phyloP scores from a whole-genome alignment of 2,329 filamentous ascomycete genomes.

The Botrytis paeoniae region DNA sequence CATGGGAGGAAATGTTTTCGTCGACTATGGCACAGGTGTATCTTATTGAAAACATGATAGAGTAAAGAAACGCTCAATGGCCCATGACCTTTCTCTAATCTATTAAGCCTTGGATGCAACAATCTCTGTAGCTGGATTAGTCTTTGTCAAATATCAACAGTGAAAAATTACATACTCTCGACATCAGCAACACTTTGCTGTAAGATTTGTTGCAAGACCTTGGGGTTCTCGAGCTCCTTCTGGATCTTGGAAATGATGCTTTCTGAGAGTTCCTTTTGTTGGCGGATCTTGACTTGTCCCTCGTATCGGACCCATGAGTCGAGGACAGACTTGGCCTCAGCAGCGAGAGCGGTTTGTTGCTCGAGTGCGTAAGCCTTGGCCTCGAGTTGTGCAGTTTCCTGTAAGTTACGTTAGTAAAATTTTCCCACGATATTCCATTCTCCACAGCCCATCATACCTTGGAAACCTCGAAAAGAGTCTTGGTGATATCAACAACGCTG shows the following conservation, averaged over 20 bases:
- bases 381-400: conserved; percentile 93
- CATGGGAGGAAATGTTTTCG: conserved; percentile 25
- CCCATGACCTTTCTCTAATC: conserved; percentile 39
- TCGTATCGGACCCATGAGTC: conserved; percentile 99
- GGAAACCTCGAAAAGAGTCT: conserved; percentile 94
- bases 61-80: conserved; percentile 44
- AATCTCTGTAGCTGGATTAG: conserved; percentile 52
- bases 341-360: conserved; percentile 87
- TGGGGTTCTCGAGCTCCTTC: conserved; percentile 98
- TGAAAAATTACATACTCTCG: conserved; percentile 68
- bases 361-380: conserved; percentile 94
- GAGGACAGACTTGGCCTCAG: conserved; percentile 91
- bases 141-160: conserved; percentile 16
- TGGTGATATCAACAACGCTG: conserved; percentile 93
- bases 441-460: conserved; percentile 63
- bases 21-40: conserved; percentile 59
- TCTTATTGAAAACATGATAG: conserved; percentile 50
- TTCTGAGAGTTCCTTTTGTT: conserved; percentile 94
- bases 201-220: conserved; percentile 93
- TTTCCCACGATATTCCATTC: background rate
- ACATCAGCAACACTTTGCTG: conserved; percentile 95
- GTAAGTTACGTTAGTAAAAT: conserved; percentile 17
- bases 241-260: conserved; percentile 94
- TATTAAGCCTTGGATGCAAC: conserved; percentile 63
- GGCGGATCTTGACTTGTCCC: conserved; percentile 95